Percentiles rank a stretch among this genome's conserved stretches.
phyloP scores from a whole-genome alignment of 495 filamentous ascomycete genomes.

The Sordaria brevicollis region DNA sequence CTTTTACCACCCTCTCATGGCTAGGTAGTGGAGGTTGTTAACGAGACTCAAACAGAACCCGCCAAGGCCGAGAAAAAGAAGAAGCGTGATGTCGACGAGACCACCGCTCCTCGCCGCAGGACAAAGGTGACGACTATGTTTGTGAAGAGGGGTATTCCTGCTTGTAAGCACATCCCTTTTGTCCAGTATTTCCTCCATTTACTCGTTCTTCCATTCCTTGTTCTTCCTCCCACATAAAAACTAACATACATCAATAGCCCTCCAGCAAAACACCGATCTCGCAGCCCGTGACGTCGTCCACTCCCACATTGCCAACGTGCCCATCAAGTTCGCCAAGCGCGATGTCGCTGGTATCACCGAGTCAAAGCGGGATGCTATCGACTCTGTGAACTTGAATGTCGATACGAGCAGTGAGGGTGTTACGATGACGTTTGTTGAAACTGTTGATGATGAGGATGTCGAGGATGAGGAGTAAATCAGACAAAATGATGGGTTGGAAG shows the following conservation, averaged over 20 bases:
- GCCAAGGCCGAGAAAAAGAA: conserved; percentile 1
- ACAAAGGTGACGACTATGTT: conserved; percentile 42
- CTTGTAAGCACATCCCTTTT: conserved; percentile 23
- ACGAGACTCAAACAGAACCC: background rate
- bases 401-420: conserved; percentile 31
- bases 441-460: conserved; percentile 28
- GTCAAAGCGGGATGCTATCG: conserved; percentile 10
- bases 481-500: too few relatives aligned
- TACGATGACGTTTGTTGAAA: conserved; percentile 41
- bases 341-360: conserved; percentile 9
- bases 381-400: conserved; percentile 40
- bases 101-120: conserved; percentile 22
- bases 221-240: conserved; percentile 1
- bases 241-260: conserved; percentile 14
- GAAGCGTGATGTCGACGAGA: conserved; percentile 19
- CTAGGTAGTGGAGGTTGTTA: too few relatives aligned
- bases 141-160: conserved; percentile 34
- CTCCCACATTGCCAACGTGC: conserved; percentile 9
- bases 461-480: conserved; percentile 7
- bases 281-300: conserved; percentile 18
- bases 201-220: conserved; percentile 7
- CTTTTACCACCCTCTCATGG: background rate
- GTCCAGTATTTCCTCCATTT: background rate
- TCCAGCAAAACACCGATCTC: conserved; percentile 22
- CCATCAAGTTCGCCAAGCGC: conserved; percentile 15